Evolutionary conservation across 2,329 filamentous ascomycete species (phyloP).

Genomic region (Aphanoascus verrucosus): DNA sequence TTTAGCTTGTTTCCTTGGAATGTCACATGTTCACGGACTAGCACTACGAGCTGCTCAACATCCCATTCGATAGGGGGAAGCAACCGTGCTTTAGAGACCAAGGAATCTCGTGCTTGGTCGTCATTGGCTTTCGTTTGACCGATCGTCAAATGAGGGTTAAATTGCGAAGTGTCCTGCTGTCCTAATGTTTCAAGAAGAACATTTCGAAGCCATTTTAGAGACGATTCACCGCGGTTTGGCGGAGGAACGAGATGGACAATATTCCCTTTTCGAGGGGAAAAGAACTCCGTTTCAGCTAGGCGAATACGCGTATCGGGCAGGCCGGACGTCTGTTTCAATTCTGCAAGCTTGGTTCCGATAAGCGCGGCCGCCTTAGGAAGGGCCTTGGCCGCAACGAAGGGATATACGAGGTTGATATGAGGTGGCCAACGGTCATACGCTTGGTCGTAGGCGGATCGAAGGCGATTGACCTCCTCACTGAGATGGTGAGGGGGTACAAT

Average conservation of each 20-base stretch:
- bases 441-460: slow-evolving; percentile 55
- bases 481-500: slow-evolving; percentile 44
- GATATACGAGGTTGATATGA: slow-evolving; percentile 57
- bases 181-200: slow-evolving; percentile 30
- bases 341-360: slow-evolving; percentile 29
- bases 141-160: slow-evolving; percentile 48
- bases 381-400: slow-evolving; percentile 45
- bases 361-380: slow-evolving; percentile 38
- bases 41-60: slow-evolving; percentile 41
- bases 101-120: slow-evolving; percentile 39
- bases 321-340: not conserved
- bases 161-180: slow-evolving; percentile 20
- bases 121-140: slow-evolving; percentile 45
- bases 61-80: slow-evolving; percentile 43
- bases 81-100: slow-evolving; percentile 44
- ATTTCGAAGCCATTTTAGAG: slow-evolving; percentile 28
- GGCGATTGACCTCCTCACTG: slow-evolving; percentile 42
- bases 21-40: slow-evolving; percentile 40
- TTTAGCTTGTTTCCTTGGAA: slow-evolving; percentile 17
- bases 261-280: slow-evolving; percentile 41
- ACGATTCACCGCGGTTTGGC: slow-evolving; percentile 5
- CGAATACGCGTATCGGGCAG: not conserved
- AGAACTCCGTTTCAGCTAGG: slow-evolving; percentile 31
- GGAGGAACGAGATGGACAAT: slow-evolving; percentile 38
- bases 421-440: slow-evolving; percentile 53